Evolutionary conservation across 2,329 filamentous ascomycete genomes (phyloP), one percentile per base, ranked within the genome.

Genomic region (Arthrobotrys pseudoclavata): DNA sequence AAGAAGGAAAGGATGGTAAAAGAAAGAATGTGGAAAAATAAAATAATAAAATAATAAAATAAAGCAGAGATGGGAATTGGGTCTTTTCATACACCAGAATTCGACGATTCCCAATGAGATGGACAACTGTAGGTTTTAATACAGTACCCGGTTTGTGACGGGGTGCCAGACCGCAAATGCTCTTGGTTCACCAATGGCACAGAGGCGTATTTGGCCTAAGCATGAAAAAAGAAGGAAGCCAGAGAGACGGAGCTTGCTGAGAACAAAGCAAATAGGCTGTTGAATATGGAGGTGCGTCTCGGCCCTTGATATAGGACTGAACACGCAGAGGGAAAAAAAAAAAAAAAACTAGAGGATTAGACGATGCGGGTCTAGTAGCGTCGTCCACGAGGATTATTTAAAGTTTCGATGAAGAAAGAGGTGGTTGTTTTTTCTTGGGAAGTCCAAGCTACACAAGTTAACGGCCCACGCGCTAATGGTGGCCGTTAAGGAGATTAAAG

Each of bases 191-290:
- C 69, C 61, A 66, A 72, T 64, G 3, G 50, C 22, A 72, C 50
- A 34, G 20, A 42, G 22, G 60, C 31, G 34, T 72, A 60, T 48
- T 60, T 62, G 61, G 26, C 69, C 47, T 62, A 40, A 61, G 60
- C 48, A 66, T 64, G 50, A 76, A 76, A 70, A 76, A 76, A 66
- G 66, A 76, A 76, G 66, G 57, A 76, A 76, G 26, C 50, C 29
- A 70, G 66, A 70, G 72, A 69, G 52, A 29, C 55, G 55, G 26
- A 61, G 72, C 50, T 69, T 48, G 20, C 47, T 47, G 57, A 76
- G 66, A 68, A 76, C 60, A 76, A 76, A 76, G 67, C 61, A 76
- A 60, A 76, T 50, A 57, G 61, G 55, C 63, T 42, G 63, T 75
- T 75, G 70, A 42, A 53, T 47, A 24, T 53, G 34, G 37, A 63